These are phyloP conservation scores for Plasmodium knowlesi DNA, from an alignment of 169 alveolate genomes.

Conservation along the genomic window DNA sequence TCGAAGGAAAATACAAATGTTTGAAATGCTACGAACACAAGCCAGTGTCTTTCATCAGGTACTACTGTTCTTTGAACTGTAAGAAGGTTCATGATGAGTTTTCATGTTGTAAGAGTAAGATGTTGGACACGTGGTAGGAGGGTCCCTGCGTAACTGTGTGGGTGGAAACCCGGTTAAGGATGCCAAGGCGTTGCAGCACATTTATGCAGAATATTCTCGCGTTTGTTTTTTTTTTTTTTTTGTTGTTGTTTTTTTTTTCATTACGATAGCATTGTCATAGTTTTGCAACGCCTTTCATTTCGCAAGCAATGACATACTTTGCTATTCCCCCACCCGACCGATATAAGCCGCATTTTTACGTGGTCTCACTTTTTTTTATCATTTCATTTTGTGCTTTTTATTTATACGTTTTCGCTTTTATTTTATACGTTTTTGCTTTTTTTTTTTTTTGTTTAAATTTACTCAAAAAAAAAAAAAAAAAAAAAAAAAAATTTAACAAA, in stretches of 20 bases:
- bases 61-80: constrained; percentile 83
- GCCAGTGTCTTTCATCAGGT: constrained; percentile 72
- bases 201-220: not conserved
- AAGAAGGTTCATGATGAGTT: constrained; percentile 83
- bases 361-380: not conserved
- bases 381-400: constrained; percentile 3
- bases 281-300: not conserved
- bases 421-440: constrained; percentile 15
- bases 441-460: not conserved
- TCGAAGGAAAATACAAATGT: constrained; percentile 83
- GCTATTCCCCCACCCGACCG: not conserved
- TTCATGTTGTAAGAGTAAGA: constrained; percentile 80
- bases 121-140: constrained; percentile 55
- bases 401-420: constrained; percentile 5
- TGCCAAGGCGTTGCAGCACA: not conserved
- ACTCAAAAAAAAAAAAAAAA: not conserved
- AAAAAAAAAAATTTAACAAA: not conserved
- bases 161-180: not conserved
- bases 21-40: constrained; percentile 80
- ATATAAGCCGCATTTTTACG: not conserved
- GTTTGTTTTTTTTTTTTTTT: not conserved
- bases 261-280: not conserved
- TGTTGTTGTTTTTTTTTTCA: not conserved
- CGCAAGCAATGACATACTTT: not conserved
- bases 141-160: not conserved